Evolutionary conservation across 2,329 filamentous ascomycete species (phyloP).

Genomic region (Colletotrichum navitas): DNA sequence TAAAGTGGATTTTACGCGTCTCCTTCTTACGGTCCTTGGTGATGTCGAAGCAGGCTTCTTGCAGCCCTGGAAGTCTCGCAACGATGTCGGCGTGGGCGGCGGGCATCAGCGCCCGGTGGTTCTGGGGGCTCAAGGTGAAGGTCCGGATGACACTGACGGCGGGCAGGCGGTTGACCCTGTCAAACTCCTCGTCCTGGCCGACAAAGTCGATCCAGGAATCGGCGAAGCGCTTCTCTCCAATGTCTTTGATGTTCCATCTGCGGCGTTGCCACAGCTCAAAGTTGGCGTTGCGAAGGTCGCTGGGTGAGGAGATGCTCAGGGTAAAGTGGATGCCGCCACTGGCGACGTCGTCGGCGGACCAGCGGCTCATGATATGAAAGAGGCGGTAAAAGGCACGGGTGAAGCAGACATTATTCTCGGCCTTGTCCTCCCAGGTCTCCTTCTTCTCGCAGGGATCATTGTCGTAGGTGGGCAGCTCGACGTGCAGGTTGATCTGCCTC

Average conservation of each 20-base stretch:
- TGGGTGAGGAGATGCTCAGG: conserved; percentile 42
- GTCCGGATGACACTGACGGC: conserved; percentile 43
- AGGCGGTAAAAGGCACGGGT: conserved; percentile 44
- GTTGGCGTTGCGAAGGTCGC: conserved; percentile 44
- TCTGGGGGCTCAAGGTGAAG: conserved; percentile 40
- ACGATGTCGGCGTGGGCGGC: conserved; percentile 44
- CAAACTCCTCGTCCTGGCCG: conserved; percentile 41
- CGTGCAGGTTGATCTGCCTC: conserved; percentile 43
- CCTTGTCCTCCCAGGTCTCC: conserved; percentile 47
- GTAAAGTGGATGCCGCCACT: conserved; percentile 41
- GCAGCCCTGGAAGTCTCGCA: conserved; percentile 40
- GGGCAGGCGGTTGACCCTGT: conserved; percentile 36
- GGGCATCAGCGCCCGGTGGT: conserved; percentile 43
- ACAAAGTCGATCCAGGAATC: conserved; percentile 43
- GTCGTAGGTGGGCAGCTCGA: conserved; percentile 46
- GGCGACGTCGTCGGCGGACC: conserved; percentile 40
- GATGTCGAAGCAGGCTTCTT: conserved; percentile 40
- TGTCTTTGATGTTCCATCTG: conserved; percentile 42
- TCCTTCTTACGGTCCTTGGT: conserved; percentile 40
- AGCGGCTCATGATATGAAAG: conserved; percentile 44
- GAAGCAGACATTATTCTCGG: conserved; percentile 47
- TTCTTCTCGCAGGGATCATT: conserved; percentile 41
- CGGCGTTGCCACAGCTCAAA: conserved; percentile 44
- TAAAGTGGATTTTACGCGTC: conserved; percentile 38
- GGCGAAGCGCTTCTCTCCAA: conserved; percentile 44